Base-by-base conservation (phyloP, 495 filamentous ascomycete genomes). In the Astrothelium macrocarpum region DNA sequence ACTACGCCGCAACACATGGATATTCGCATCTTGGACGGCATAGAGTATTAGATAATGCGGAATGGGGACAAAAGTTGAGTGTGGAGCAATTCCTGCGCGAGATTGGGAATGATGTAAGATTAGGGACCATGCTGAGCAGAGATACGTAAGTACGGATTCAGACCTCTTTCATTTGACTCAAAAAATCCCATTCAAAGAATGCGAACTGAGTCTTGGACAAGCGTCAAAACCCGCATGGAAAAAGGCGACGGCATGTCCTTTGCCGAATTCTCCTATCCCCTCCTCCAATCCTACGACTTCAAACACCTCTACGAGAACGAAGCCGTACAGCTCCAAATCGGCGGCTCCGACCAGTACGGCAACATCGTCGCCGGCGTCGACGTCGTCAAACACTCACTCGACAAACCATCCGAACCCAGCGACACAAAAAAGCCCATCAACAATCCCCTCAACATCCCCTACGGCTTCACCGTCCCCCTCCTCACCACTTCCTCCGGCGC, bases 281-380 rank as follows among this genome's bases (percentile, higher is more conserved):
- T 97, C 26, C 81, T 99, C 67, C 94, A 99, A 73, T 89, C 85
- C n/a, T 97, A 91, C 86, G 94, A 99, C 74, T 99, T 91, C 86
- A 97, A 88, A 88, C 74, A 85, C 61, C 78, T 97, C 75, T 91
- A 87, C 70, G 71, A 76, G 26, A 77, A 72, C 1, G 79, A 82
- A 29, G 82, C 80, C 39, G 79, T 88, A 10, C 87, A 89, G 68
- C 81, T 94, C 67, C 89, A 98, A 73, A 91, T 99, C 46, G 94
- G 94, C 60, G 94, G 94, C 49, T 87, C 90, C 31, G 94, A 99
- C 73, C 94, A 99, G 74, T 99, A 85, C 73, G 94, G 94, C 64
- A 99, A 99, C 72, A 97, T 99, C 65, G 79, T 95, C 5, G 85
- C 92, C 45, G 94, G 94, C 26, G 88, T 96, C 71, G 89, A 96